Evolutionary conservation across 768 basidiomycete genomes (phyloP).

Genomic region (Trametes cingulata): DNA sequence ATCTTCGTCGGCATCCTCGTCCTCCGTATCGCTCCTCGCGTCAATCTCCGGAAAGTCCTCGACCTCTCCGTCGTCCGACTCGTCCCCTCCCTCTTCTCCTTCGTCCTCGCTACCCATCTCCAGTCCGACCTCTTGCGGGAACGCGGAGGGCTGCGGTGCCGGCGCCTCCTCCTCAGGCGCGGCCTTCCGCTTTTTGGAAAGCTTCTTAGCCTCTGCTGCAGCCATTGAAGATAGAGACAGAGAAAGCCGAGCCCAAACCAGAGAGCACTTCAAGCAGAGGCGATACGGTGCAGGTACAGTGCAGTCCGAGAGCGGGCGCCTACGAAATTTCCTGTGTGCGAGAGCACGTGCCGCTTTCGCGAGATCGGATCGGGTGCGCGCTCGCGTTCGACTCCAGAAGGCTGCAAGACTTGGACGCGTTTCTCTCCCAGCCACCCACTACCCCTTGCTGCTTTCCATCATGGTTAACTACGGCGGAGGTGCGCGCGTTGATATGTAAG

Average conservation of each 20-base stretch:
- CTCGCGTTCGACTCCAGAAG: constrained; percentile 9
- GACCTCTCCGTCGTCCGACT: constrained; percentile 36
- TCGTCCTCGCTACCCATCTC: constrained; percentile 82
- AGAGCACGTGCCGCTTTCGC: constrained; percentile 16
- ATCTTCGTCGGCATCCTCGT: constrained; percentile 33
- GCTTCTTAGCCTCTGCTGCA: constrained; percentile 35
- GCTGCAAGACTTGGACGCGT: not conserved
- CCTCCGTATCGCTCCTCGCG: constrained; percentile 33
- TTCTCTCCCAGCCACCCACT: not conserved
- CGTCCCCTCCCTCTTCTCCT: constrained; percentile 54
- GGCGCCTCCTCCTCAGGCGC: constrained; percentile 40
- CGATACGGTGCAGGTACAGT: not conserved
- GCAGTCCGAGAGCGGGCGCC: constrained; percentile 5
- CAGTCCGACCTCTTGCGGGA: constrained; percentile 47
- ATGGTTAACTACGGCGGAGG: constrained; percentile 92
- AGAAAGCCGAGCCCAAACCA: not conserved
- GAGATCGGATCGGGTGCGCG: constrained; percentile 33
- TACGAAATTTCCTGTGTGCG: constrained; percentile 28
- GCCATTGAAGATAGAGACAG: constrained; percentile 31
- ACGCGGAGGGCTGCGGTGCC: constrained; percentile 30
- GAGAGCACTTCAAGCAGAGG: not conserved
- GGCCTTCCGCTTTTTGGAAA: constrained; percentile 62
- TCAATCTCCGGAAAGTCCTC: constrained; percentile 33
- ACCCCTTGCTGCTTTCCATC: constrained; percentile 1
- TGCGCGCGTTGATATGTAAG: constrained; percentile 33